Percentiles rank a stretch among this genome's conserved stretches.
Conservation (phyloP, 2,329 filamentous ascomycete genomes). For the Orbilia oligospora region DNA sequence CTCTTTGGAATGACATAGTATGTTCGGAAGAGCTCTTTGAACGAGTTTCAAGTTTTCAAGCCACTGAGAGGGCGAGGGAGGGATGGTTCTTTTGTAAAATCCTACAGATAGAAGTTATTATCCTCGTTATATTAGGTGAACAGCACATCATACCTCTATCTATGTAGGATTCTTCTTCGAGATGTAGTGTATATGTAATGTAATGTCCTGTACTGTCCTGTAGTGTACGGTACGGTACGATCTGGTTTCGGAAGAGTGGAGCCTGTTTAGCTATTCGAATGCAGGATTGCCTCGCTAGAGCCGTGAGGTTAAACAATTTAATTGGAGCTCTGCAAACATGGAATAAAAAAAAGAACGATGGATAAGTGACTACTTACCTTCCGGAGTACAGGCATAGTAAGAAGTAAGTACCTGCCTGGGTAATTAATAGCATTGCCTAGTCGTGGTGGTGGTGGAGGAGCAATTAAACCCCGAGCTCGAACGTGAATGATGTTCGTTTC, state of each 20-base stretch:
- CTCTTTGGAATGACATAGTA: not conserved
- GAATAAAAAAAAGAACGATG: not conserved
- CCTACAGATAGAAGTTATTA: not conserved
- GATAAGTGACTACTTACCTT: not conserved
- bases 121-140: slow-evolving; percentile 9
- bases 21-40: slow-evolving; percentile 1
- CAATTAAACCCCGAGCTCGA: not conserved
- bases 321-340: not conserved
- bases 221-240: not conserved
- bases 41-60: slow-evolving; percentile 5
- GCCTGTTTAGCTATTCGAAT: not conserved
- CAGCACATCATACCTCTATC: slow-evolving; percentile 46
- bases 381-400: not conserved
- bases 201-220: not conserved
- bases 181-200: not conserved
- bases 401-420: too few relatives aligned
- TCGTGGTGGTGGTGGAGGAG: not conserved
- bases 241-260: slow-evolving; percentile 1
- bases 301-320: not conserved
- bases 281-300: not conserved
- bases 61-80: not conserved
- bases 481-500: not conserved
- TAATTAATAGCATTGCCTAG: too few relatives aligned
- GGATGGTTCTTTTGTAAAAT: not conserved
- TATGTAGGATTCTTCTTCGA: not conserved